Base-by-base conservation (phyloP, 108 stramenopile species). In the Nitzschia sp. region DNA sequence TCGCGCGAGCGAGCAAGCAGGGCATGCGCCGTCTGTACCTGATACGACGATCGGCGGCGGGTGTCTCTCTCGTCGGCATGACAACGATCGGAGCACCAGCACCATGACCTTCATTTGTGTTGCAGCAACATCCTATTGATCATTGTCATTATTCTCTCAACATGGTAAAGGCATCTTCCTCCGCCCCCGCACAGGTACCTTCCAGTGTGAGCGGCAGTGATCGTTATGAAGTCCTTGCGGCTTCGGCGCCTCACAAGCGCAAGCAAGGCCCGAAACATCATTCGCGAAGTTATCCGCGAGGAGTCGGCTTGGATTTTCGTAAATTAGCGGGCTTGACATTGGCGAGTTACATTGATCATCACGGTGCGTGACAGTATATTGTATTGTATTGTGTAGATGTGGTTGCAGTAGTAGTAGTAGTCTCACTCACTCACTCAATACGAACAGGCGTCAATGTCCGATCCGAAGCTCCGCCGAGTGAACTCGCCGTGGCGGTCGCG, bases 311-410 rank as follows among this genome's bases (percentile, higher is more conserved):
- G 35, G 94, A 95, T 67, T 95, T 95, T 55, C 89, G 91, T 38
- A 92, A 89, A 27, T 76, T 95, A 9, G 63, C 87, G 25, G 77
- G 83, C 0, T 64, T 87, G 54, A 95, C 89, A n/a, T 81, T 91
- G 59, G 78, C 91, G 30, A 76, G 82, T 38, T 95, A 95, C 75
- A 92, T 95, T 72, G 91, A 92, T 65, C 94, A 95, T 66, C 87
- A 95, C 71, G 89, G 86, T 89, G 55, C 21, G n/a, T 49, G 38
- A 13, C 38, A 42, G 38, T 13, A 42, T 9, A 42, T 9, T 13
- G 38, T 42, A 13, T 13, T 13, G 38, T 9, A 42, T 13, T 13
- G 38, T 42, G 13, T 13, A 42, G 9, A 42, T 13, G 9, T 18
- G 34, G 0, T 59, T 9, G 1, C 58, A 1, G 17, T 59, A n/a